A percentile compares a stretch with the other conserved stretches of the same genome.
Conservation (phyloP, 257 asterid genomes). For the Solanum ossicruentum region DNA sequence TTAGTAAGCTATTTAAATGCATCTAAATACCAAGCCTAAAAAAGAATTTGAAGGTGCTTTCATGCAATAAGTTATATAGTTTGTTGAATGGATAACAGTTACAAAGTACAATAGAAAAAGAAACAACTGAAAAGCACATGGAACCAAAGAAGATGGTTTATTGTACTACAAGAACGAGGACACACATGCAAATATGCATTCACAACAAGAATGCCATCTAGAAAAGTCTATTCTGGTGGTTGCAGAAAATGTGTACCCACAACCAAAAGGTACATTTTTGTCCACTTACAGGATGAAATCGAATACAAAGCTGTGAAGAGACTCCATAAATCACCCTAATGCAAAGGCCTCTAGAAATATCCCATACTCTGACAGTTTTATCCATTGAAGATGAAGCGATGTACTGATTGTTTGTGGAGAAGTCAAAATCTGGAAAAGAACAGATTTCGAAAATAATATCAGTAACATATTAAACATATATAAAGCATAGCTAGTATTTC, state of each 20-base stretch:
- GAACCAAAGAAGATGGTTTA: background rate
- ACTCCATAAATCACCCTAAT: conserved; percentile 91
- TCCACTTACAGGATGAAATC: conserved; percentile 90
- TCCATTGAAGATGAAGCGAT: conserved; percentile 88
- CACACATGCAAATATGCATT: background rate
- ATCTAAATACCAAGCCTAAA: background rate
- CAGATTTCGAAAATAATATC: conserved; percentile 5
- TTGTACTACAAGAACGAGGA: background rate
- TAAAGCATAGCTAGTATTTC: background rate
- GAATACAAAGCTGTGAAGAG: conserved; percentile 79
- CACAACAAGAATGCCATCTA: background rate
- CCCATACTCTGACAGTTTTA: conserved; percentile 97
- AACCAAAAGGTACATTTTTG: background rate
- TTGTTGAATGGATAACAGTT: background rate
- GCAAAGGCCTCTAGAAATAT: conserved; percentile 81
- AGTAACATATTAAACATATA: background rate
- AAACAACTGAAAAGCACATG: background rate
- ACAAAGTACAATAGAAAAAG: background rate
- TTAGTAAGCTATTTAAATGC: background rate
- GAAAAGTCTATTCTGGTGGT: background rate
- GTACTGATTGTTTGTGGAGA: conserved; percentile 90
- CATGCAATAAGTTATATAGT: background rate
- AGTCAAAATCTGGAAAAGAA: conserved; percentile 79
- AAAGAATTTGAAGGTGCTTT: background rate
- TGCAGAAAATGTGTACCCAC: background rate